These are phyloP conservation scores for Mortierella sp. DNA, from an alignment of 371 early-diverging fungal genomes.

Conservation along the genomic window DNA sequence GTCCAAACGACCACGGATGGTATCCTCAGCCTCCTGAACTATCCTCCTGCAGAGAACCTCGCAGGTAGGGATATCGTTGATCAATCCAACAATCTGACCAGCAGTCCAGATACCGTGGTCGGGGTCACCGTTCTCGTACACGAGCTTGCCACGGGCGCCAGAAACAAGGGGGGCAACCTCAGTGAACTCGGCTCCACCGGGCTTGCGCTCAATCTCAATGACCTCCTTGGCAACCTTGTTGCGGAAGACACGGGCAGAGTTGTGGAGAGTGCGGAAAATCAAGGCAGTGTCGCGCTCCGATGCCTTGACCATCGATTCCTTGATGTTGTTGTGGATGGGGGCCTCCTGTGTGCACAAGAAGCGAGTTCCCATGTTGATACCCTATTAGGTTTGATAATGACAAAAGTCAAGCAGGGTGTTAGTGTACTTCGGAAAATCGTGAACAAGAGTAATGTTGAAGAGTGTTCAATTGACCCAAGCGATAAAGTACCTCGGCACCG, in stretches of 20 bases:
- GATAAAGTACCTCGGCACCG: slow-evolving; percentile 71
- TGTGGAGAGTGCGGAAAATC: slow-evolving; percentile 85
- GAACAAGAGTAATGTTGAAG: not conserved
- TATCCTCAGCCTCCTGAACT: slow-evolving; percentile 68
- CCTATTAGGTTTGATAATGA: slow-evolving; percentile 26
- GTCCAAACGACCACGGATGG: slow-evolving; percentile 52
- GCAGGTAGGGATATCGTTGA: slow-evolving; percentile 86
- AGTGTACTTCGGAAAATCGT: not conserved
- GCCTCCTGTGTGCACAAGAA: slow-evolving; percentile 87
- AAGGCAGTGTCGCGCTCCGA: slow-evolving; percentile 78
- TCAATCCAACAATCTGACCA: slow-evolving; percentile 81
- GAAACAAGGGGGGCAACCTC: slow-evolving; percentile 79
- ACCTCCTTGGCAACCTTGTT: slow-evolving; percentile 82
- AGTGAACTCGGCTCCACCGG: slow-evolving; percentile 72
- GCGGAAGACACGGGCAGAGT: slow-evolving; percentile 84
- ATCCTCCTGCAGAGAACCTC: slow-evolving; percentile 72
- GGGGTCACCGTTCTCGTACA: slow-evolving; percentile 77
- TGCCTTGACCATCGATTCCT: slow-evolving; percentile 80
- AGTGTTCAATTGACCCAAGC: not conserved
- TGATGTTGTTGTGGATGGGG: slow-evolving; percentile 81
- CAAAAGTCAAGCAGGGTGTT: not conserved
- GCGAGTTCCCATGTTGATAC: slow-evolving; percentile 87
- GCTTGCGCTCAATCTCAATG: slow-evolving; percentile 72
- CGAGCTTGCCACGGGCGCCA: slow-evolving; percentile 80
- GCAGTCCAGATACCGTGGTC: slow-evolving; percentile 86